Evolutionary conservation across 441 rosid species (phyloP).

Genomic region (Biscutella auriculata): DNA sequence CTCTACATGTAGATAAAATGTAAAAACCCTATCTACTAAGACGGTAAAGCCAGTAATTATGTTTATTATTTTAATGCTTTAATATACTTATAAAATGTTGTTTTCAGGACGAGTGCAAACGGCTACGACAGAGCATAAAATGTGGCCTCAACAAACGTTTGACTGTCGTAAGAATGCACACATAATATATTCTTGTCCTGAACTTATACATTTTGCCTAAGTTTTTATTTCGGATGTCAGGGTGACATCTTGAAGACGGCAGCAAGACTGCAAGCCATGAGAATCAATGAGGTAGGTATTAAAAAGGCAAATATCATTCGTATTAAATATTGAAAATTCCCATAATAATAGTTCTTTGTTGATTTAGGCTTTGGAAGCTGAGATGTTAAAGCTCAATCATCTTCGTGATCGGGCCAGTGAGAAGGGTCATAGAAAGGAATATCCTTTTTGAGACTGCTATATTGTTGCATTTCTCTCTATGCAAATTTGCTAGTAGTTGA

Average conservation of each 20-base stretch:
- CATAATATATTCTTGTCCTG: constrained; percentile 11
- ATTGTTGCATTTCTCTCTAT: constrained; percentile 10
- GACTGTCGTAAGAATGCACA: constrained; percentile 55
- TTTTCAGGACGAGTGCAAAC: constrained; percentile 83
- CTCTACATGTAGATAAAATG: neutral
- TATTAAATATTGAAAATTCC: constrained; percentile 3
- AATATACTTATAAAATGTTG: constrained; percentile 10
- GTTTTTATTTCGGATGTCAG: constrained; percentile 32
- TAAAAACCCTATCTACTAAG: neutral
- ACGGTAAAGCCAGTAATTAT: neutral
- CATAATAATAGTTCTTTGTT: neutral
- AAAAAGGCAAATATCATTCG: neutral
- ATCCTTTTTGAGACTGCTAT: constrained; percentile 54
- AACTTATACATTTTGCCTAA: constrained; percentile 9
- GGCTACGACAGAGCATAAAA: constrained; percentile 55
- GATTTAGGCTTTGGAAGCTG: constrained; percentile 61
- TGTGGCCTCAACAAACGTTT: constrained; percentile 56
- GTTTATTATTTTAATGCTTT: neutral
- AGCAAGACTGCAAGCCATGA: constrained; percentile 47
- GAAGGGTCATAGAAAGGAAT: constrained; percentile 69
- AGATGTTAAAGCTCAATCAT: constrained; percentile 52
- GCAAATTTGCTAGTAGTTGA: neutral
- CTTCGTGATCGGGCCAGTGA: constrained; percentile 92
- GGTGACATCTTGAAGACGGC: constrained; percentile 82
- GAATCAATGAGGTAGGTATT: constrained; percentile 57